These are phyloP conservation scores for Diaporthe sp. DNA, from an alignment of 2,329 filamentous ascomycete genomes.

Conservation along the genomic window DNA sequence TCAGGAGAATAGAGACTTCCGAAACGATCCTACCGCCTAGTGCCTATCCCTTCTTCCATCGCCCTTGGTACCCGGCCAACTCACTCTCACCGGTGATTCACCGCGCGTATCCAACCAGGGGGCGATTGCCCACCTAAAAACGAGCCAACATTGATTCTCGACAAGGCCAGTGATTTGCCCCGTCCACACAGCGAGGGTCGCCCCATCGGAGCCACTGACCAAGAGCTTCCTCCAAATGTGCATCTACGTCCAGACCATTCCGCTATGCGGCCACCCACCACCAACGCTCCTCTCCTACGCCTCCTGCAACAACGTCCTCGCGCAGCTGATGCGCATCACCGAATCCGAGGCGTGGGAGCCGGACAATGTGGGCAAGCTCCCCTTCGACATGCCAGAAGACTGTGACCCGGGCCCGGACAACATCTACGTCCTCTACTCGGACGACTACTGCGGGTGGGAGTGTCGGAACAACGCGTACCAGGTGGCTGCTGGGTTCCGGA, in stretches of 20 bases:
- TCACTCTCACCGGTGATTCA: background rate
- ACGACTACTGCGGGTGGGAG: conserved; percentile 47
- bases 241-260: conserved; percentile 42
- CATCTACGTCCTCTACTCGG: conserved; percentile 37
- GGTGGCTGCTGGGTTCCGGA: background rate
- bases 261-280: conserved; percentile 43
- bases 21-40: background rate
- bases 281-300: conserved; percentile 42
- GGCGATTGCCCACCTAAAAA: background rate
- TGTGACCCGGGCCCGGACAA: conserved; percentile 42
- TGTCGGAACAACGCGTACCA: conserved; percentile 43
- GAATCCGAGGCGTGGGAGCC: conserved; percentile 41
- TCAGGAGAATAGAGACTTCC: background rate
- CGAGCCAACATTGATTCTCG: background rate
- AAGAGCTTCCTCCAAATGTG: conserved; percentile 40
- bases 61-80: background rate
- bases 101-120: background rate
- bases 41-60: no score
- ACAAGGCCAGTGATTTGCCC: background rate
- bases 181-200: background rate
- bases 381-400: conserved; percentile 41
- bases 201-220: no score
- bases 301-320: conserved; percentile 40
- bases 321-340: conserved; percentile 43
- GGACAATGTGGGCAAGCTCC: conserved; percentile 33